Evolutionary conservation across 805 yeast genomes (phyloP).

Genomic region (Jamesozyma spencerorum): DNA sequence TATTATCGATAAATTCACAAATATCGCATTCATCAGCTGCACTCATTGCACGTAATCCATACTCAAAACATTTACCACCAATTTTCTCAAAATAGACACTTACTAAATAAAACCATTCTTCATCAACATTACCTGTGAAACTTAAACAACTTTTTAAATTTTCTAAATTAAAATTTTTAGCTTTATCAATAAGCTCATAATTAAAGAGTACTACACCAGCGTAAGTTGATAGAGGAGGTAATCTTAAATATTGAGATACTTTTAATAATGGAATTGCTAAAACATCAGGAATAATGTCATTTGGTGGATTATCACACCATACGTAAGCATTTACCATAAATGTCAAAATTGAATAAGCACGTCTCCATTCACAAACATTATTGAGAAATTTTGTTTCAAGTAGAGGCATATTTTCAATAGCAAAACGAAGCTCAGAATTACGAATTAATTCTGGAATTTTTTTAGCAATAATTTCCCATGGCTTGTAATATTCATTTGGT

Average conservation of each 20-base stretch:
- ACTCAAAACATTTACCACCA: conserved; percentile 62
- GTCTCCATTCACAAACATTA: conserved; percentile 46
- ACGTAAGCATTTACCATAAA: conserved; percentile 83
- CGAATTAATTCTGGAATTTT: conserved; percentile 59
- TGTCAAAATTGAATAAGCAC: conserved; percentile 74
- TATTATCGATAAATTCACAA: conserved; percentile 32
- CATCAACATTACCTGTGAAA: conserved; percentile 85
- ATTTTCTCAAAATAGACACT: conserved; percentile 77
- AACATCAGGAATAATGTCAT: conserved; percentile 53
- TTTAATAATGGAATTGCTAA: conserved; percentile 62
- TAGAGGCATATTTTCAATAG: conserved; percentile 58
- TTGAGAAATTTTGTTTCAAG: conserved; percentile 36
- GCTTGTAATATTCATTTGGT: conserved; percentile 51
- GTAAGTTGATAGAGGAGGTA: conserved; percentile 84
- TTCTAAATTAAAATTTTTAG: conserved; percentile 43
- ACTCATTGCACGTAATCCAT: conserved; percentile 60
- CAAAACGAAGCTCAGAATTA: conserved; percentile 48
- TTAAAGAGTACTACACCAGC: conserved; percentile 88
- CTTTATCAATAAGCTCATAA: conserved; percentile 47
- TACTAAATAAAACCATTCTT: conserved; percentile 87
- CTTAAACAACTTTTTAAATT: conserved; percentile 73
- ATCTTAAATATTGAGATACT: conserved; percentile 48
- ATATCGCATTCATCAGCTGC: conserved; percentile 42
- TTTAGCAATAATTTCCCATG: conserved; percentile 68
- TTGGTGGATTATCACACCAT: conserved; percentile 67